Percentiles rank a stretch among this genome's conserved stretches.
phyloP scores from a whole-genome alignment of 2,329 filamentous ascomycete genomes.

The Corniculantispora saksenae region DNA sequence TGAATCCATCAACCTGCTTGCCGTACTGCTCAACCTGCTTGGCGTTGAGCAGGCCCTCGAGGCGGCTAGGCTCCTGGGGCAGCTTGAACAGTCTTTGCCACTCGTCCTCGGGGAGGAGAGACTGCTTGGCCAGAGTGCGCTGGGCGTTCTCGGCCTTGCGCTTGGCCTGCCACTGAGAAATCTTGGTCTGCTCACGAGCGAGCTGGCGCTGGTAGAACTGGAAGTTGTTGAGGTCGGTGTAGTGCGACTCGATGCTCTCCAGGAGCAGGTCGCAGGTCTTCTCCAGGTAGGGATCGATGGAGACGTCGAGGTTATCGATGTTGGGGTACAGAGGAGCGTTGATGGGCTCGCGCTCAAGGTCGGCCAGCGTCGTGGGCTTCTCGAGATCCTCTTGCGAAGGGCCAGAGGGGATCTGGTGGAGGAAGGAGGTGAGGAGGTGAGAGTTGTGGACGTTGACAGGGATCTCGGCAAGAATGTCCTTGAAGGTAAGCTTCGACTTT shows the following conservation, averaged over 20 bases:
- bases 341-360: conserved; percentile 67
- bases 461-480: conserved; percentile 89
- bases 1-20: conserved; percentile 94
- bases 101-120: conserved; percentile 89
- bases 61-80: conserved; percentile 85
- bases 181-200: conserved; percentile 92
- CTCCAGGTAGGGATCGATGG: conserved; percentile 96
- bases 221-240: conserved; percentile 99
- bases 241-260: conserved; percentile 95
- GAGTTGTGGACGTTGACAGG: conserved; percentile 94
- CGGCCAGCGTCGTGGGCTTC: conserved; percentile 76
- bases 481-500: conserved; percentile 90
- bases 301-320: conserved; percentile 85
- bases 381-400: conserved; percentile 65
- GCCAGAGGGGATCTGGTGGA: conserved; percentile 82
- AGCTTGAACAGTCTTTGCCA: conserved; percentile 99
- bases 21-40: conserved; percentile 98
- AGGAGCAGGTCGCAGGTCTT: conserved; percentile 96
- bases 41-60: conserved; percentile 93
- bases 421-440: conserved; percentile 90
- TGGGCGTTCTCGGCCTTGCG: conserved; percentile 93
- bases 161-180: conserved; percentile 94
- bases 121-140: conserved; percentile 82
- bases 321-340: conserved; percentile 77
- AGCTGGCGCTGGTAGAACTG: conserved; percentile 94